Evolutionary conservation across 2,329 filamentous ascomycete genomes (phyloP).

Genomic region (Paracoccidioides lutzii): DNA sequence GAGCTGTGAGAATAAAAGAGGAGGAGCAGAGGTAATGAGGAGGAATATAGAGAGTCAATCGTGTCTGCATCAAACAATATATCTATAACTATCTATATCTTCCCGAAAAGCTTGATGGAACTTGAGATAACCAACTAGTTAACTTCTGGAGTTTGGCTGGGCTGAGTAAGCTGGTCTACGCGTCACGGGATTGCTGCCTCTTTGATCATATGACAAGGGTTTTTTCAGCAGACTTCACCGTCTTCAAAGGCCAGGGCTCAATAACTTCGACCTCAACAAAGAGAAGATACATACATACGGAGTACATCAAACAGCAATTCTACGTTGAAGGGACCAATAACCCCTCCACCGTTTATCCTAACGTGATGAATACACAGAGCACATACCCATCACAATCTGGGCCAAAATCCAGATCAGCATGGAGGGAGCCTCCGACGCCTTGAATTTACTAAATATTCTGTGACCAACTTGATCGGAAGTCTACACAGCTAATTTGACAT

Average conservation of each 20-base stretch:
- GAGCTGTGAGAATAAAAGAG: not conserved
- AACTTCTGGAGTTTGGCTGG: not conserved
- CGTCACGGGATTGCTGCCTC: conserved; percentile 13
- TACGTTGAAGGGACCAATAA: too few species aligned
- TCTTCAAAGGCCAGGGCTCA: not conserved
- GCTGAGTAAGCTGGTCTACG: not conserved
- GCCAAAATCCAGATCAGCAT: too few species aligned
- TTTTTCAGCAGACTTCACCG: conserved; percentile 2
- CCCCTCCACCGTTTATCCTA: too few species aligned
- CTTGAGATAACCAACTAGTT: not conserved
- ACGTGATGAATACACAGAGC: too few species aligned
- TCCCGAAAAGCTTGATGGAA: not conserved
- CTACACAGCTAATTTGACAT: too few species aligned
- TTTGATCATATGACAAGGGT: conserved; percentile 5
- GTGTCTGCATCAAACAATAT: not conserved
- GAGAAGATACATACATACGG: not conserved
- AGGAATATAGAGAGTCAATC: not conserved
- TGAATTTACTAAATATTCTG: too few species aligned
- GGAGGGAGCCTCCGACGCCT: too few species aligned
- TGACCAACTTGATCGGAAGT: too few species aligned
- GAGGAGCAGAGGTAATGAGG: not conserved
- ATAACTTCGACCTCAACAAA: not conserved
- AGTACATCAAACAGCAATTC: too few species aligned
- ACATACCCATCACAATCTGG: too few species aligned
- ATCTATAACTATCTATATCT: not conserved